phyloP scores from a whole-genome alignment of 768 basidiomycete species.

The Hydnum rufescens region DNA sequence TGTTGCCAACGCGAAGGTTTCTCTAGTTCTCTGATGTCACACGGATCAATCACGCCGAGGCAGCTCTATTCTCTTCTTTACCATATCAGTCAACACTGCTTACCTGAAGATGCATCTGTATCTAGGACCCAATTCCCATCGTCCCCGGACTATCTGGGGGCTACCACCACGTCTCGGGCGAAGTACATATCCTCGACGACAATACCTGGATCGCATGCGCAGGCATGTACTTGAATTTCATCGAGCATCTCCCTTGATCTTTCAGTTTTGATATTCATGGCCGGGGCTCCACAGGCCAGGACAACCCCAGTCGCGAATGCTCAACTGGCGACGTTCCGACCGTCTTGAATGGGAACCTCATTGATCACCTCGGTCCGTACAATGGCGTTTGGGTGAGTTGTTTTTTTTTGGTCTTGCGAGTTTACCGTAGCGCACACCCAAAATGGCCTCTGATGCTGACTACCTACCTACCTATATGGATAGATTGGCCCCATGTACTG shows the following conservation, averaged over 20 bases:
- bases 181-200: not conserved
- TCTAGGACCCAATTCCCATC: conserved; percentile 13
- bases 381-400: too few relatives aligned
- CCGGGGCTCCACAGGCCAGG: conserved; percentile 26
- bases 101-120: too few relatives aligned
- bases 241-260: too few relatives aligned
- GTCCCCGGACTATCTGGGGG: conserved; percentile 10
- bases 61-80: not conserved
- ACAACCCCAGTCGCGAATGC: conserved; percentile 35
- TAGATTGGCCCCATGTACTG: too few relatives aligned
- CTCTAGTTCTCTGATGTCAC: conserved; percentile 4
- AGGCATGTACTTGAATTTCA: too few relatives aligned
- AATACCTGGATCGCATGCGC: conserved; percentile 33
- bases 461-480: too few relatives aligned
- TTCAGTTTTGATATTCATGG: not conserved
- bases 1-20: not conserved
- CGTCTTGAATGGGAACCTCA: conserved; percentile 28
- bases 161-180: not conserved
- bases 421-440: too few relatives aligned
- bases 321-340: conserved; percentile 32
- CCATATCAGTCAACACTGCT: too few relatives aligned
- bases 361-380: too few relatives aligned
- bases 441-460: too few relatives aligned
- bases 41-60: conserved; percentile 8
- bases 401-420: too few relatives aligned